Base-by-base conservation (phyloP, 2,329 filamentous ascomycete genomes). In the Ploettnerulaceae sp. region DNA sequence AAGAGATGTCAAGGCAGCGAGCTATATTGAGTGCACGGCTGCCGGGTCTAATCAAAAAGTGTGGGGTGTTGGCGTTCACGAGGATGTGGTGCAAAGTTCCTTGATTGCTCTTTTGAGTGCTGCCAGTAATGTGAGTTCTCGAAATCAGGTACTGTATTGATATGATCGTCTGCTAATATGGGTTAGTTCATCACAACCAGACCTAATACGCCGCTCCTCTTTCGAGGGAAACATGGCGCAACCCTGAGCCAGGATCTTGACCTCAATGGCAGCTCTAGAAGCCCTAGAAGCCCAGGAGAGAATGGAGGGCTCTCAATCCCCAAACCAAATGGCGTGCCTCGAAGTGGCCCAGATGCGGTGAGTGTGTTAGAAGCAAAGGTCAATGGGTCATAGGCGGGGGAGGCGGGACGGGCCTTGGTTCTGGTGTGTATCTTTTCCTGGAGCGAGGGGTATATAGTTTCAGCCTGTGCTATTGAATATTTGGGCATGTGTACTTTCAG, bases 51-150 rank as follows among this genome's bases (percentile, higher is more conserved):
- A 76, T 44, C 74, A 87, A 60, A 84, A 79, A 60, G 84, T 95
- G 2, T 95, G 89, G 89, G 89, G 89, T 57, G 85, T 95, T 5
- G 89, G 88, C 25, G 87, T 96, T 58, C 88, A 96, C 65, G 84
- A 91, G 65, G 91, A 95, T 71, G 88, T 94, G 51, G 88, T 94
- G 15, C 87, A 94, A 67, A 89, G 87, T 59, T 90, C 84, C 66
- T 76, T 96, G 62, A 86, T 89, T 64, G 90, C 90, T 48, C 73
- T 95, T 57, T 72, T 95, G 64, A 86, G 84, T 57, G 90, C 89
- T 39, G 89, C 90, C 44, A 87, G 82, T 66, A 91, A 86, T 62
- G 89, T 94, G 73, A 78, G 85, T 76, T 50, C 48, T 39, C 56
- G 36, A 24, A 40, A 5, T 1, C n/a, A 34, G 7, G 22, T 26